phyloP scores from a whole-genome alignment of 1,284 basidiomycete species.

The Tylopilus orsonianus region DNA sequence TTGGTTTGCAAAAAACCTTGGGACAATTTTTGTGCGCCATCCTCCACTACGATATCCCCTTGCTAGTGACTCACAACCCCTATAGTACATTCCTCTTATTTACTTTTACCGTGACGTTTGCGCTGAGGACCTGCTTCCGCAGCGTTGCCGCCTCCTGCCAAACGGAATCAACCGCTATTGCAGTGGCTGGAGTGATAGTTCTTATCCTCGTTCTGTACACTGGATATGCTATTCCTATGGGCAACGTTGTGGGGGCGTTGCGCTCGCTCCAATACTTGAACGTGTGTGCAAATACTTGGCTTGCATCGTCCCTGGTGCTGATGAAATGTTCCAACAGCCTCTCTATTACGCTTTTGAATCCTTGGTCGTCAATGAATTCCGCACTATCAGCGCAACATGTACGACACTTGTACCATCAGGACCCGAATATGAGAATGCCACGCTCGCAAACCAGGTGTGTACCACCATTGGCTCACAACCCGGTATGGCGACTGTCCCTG shows the following conservation, averaged over 20 bases:
- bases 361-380: conserved; percentile 56
- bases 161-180: conserved; percentile 50
- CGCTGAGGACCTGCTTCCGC: conserved; percentile 64
- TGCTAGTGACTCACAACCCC: neutral
- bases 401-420: conserved; percentile 49
- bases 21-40: conserved; percentile 41
- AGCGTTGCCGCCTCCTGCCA: conserved; percentile 51
- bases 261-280: conserved; percentile 65
- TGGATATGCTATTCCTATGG: conserved; percentile 24
- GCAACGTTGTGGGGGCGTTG: conserved; percentile 48
- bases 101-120: conserved; percentile 45
- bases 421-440: conserved; percentile 53
- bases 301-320: neutral
- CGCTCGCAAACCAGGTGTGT: conserved; percentile 58
- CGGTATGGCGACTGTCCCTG: conserved; percentile 18
- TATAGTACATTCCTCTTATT: conserved; percentile 52
- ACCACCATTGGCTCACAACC: conserved; percentile 40
- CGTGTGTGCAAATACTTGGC: conserved; percentile 36
- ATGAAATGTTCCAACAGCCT: conserved; percentile 31
- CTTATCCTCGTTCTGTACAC: conserved; percentile 46
- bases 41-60: neutral
- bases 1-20: conserved; percentile 42
- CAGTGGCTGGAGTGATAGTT: conserved; percentile 53
- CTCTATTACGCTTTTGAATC: conserved; percentile 51
- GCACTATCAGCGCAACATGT: conserved; percentile 49